These are phyloP conservation scores for Macrotyloma uniflorum DNA, from an alignment of 306 rosid species.

Conservation along the genomic window DNA sequence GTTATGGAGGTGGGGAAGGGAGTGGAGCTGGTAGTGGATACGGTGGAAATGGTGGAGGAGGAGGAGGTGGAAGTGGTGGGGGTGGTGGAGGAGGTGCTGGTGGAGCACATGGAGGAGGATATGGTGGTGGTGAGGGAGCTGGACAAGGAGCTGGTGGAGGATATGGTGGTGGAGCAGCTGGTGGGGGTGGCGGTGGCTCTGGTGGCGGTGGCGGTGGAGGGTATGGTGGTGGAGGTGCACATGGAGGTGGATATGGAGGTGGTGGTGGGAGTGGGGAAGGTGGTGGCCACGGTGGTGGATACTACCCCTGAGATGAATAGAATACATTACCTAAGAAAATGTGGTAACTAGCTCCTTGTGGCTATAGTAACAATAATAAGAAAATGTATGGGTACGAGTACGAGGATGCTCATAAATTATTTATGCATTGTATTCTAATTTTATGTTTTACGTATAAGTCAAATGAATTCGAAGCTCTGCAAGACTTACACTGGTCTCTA, in stretches of 20 bases:
- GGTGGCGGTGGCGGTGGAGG: conserved; percentile 8
- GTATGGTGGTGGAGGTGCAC: conserved; percentile 36
- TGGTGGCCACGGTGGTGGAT: conserved; percentile 52
- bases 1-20: conserved; percentile 41
- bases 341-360: neutral
- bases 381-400: conserved; percentile 23
- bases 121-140: conserved; percentile 45
- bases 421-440: neutral
- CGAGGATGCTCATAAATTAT: conserved; percentile 11
- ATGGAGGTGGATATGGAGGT: conserved; percentile 25
- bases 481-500: neutral
- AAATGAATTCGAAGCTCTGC: neutral
- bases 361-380: conserved; percentile 29
- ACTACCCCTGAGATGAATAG: conserved; percentile 26
- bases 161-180: conserved; percentile 40
- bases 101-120: conserved; percentile 48
- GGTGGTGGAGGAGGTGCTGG: conserved; percentile 46
- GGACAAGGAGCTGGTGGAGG: conserved; percentile 43
- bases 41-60: conserved; percentile 42
- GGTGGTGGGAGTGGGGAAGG: conserved; percentile 36
- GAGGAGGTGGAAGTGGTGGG: conserved; percentile 34
- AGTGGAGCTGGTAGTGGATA: conserved; percentile 43
- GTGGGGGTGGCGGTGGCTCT: conserved; percentile 17
- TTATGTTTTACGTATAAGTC: neutral
- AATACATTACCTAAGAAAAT: neutral